Conservation (phyloP, 495 filamentous ascomycete genomes). For the Emericellopsis terricola region DNA sequence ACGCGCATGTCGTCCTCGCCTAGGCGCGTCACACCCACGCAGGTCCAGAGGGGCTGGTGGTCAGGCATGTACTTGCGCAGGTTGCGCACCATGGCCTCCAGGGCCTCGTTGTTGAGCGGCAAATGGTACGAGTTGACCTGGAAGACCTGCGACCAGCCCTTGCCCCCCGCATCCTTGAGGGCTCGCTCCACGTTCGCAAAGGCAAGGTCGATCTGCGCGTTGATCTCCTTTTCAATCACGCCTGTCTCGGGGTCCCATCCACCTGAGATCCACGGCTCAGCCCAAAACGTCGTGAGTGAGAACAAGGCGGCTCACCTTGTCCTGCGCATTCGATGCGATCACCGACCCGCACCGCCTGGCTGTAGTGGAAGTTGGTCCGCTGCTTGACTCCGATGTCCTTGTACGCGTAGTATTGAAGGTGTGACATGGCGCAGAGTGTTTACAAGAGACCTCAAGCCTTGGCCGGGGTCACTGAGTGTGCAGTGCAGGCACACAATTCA, state of each 20-base stretch:
- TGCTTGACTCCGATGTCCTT: conserved; percentile 20
- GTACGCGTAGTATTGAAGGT: conserved; percentile 25
- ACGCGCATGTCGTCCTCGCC: conserved; percentile 6
- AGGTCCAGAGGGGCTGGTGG: conserved; percentile 7
- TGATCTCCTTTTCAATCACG: conserved; percentile 17
- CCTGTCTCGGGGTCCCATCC: conserved; percentile 29
- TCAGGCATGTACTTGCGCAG: conserved; percentile 29
- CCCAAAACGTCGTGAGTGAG: background rate
- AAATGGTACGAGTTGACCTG: conserved; percentile 29
- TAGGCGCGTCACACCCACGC: conserved; percentile 4
- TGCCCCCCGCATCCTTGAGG: conserved; percentile 30
- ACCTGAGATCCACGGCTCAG: conserved; percentile 15
- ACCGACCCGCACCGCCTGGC: conserved; percentile 34
- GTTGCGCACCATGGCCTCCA: conserved; percentile 24
- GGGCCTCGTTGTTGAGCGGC: conserved; percentile 19
- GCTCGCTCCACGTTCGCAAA: conserved; percentile 33
- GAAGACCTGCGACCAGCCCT: conserved; percentile 40
- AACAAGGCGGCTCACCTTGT: conserved; percentile 27
- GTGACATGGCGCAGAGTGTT: no score
- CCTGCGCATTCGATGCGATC: conserved; percentile 34
- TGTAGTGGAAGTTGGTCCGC: conserved; percentile 23
- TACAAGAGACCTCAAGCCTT: no score
- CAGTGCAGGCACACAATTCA: no score
- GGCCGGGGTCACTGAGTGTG: no score
- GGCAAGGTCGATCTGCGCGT: conserved; percentile 31